phyloP scores from a whole-genome alignment of 257 asterid genomes.

The Gardenia jasminoides region DNA sequence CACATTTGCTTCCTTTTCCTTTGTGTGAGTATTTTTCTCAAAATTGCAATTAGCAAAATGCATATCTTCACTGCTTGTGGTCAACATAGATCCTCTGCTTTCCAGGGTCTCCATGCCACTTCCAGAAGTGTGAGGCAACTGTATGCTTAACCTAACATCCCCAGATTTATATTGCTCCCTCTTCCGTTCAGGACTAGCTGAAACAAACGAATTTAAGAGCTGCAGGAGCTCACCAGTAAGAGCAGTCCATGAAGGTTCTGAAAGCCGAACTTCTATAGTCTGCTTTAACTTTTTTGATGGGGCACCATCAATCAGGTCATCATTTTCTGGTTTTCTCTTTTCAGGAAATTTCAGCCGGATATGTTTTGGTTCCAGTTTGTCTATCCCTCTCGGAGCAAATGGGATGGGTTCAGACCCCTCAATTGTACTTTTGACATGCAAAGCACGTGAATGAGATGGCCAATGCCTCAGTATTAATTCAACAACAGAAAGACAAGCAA shows the following conservation, averaged over 20 bases:
- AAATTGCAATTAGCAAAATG: conserved; percentile 34
- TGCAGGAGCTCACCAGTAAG: conserved; percentile 63
- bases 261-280: conserved; percentile 57
- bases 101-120: conserved; percentile 35
- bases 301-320: conserved; percentile 40
- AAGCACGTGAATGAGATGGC: conserved; percentile 99
- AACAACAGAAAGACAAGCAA: conserved; percentile 86
- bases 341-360: conserved; percentile 68
- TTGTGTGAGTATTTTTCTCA: conserved; percentile 34
- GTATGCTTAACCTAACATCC: conserved; percentile 51
- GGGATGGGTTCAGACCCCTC: conserved; percentile 76
- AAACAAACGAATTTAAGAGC: conserved; percentile 39
- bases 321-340: conserved; percentile 68
- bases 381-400: conserved; percentile 88
- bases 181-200: conserved; percentile 38
- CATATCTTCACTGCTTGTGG: conserved; percentile 37
- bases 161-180: conserved; percentile 38
- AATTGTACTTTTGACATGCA: conserved; percentile 79
- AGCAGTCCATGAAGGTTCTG: conserved; percentile 80
- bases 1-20: conserved; percentile 51
- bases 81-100: conserved; percentile 35
- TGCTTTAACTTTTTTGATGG: conserved; percentile 60
- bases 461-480: conserved; percentile 81
- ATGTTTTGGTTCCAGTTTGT: conserved; percentile 86
- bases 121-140: conserved; percentile 52